A percentile compares a stretch with the other conserved stretches of the same genome.
Evolutionary conservation across 441 rosid species (phyloP).

Genomic region (Jatropha podagrica): DNA sequence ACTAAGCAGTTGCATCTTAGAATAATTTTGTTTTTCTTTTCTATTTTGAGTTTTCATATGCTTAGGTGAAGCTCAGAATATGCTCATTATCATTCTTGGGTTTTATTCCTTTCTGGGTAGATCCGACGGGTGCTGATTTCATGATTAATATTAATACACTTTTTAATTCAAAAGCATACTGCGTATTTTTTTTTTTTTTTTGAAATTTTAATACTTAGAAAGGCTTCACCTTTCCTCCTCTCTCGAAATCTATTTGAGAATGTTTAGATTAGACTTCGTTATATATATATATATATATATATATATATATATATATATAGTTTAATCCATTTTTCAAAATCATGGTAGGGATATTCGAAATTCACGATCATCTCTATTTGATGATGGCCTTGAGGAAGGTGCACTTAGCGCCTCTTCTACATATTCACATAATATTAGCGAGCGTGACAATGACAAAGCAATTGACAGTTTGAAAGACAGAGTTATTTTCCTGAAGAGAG

Average conservation of each 20-base stretch:
- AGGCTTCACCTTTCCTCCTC: not conserved
- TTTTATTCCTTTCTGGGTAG: not conserved
- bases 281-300: not conserved
- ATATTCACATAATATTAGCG: slow-evolving; percentile 47
- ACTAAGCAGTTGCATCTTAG: not conserved
- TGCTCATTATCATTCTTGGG: not conserved
- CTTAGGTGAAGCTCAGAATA: not conserved
- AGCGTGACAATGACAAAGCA: slow-evolving; percentile 74
- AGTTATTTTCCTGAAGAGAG: slow-evolving; percentile 70
- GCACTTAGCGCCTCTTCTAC: slow-evolving; percentile 63
- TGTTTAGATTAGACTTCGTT: not conserved
- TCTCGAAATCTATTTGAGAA: not conserved
- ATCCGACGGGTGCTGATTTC: slow-evolving; percentile 1
- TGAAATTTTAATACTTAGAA: not conserved
- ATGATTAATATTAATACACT: not conserved
- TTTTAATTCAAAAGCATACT: not conserved
- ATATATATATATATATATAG: too few species aligned
- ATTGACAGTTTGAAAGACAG: slow-evolving; percentile 65
- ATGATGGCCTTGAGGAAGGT: slow-evolving; percentile 84
- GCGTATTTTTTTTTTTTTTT: not conserved
- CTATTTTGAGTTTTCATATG: not conserved
- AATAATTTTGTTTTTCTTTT: not conserved
- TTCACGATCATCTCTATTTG: slow-evolving; percentile 62
- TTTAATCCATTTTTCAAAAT: not conserved
- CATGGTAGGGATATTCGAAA: slow-evolving; percentile 60